Evolutionary conservation across 305 asterid species (phyloP), one percentile per base, ranked within the genome.

Genomic region (Vinca major): DNA sequence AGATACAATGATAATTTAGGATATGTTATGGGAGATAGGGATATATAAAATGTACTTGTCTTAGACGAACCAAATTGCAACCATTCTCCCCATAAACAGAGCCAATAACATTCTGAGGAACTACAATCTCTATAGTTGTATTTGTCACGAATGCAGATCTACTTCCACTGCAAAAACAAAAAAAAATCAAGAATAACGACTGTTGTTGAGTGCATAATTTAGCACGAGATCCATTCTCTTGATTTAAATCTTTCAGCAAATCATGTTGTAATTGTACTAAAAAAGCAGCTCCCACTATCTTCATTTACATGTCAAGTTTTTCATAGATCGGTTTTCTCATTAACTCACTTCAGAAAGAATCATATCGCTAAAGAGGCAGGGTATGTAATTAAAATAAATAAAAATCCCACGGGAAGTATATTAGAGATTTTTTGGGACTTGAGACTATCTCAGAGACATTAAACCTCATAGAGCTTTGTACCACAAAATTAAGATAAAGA

Each of bases 31-130:
- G 64, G 21, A 26, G 33, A 37, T 60, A 13, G 21, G 33, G 33
- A 26, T 26, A 26, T 26, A 1, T 26, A 45, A 20, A 40, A 69
- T 65, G 62, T 70, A 89, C 96, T 89, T 90, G 86, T 82, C 86
- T 79, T 51, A 90, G 78, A 69, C 82, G 86, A 78, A 67, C 74
- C 73, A 90, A 76, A 78, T 86, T 86, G 84, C 78, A 77, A 37
- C 85, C 87, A 47, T 88, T 74, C 69, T 84, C 90, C 66, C 90
- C 90, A 51, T 78, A 83, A 39, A 89, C 71, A 64, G 85, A 86
- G 75, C 80, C 77, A 49, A 87, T 70, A 52, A 73, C 81, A 67
- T 70, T 67, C 37, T 82, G 89, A 65, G 88, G 83, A 72, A 88
- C 83, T 68, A 68, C 76, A 65, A 90, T 73, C 84, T 90, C 87